These are phyloP conservation scores for Dendrostoma leiphaemia DNA, from an alignment of 2,329 filamentous ascomycete genomes.

Conservation along the genomic window DNA sequence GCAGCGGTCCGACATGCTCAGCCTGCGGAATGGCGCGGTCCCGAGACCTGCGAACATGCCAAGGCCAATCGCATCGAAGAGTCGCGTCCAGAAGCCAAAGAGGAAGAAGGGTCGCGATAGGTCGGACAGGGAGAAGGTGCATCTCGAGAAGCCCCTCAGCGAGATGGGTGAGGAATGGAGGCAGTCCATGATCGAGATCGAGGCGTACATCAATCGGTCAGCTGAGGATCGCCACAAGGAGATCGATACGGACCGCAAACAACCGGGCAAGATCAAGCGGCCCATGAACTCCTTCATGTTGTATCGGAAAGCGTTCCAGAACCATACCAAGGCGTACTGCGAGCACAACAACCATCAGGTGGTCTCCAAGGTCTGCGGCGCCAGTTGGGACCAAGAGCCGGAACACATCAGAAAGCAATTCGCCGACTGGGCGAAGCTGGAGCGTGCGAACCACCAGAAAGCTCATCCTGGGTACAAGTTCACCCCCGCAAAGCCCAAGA, in stretches of 20 bases:
- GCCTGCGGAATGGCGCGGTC: conserved; percentile 34
- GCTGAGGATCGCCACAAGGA: conserved; percentile 65
- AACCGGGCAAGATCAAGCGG: conserved; percentile 75
- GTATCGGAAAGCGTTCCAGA: conserved; percentile 89
- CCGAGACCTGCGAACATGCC: conserved; percentile 15
- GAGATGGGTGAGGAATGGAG: conserved; percentile 61
- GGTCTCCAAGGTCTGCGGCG: conserved; percentile 82
- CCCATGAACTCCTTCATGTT: conserved; percentile 99
- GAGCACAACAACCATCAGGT: conserved; percentile 90
- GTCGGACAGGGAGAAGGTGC: conserved; percentile 37
- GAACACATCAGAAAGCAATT: conserved; percentile 71
- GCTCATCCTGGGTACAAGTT: conserved; percentile 95
- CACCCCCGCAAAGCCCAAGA: conserved; percentile 70
- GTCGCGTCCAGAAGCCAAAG: conserved; percentile 32
- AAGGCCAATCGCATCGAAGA: conserved; percentile 27
- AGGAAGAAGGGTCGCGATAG: conserved; percentile 38
- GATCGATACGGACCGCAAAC: conserved; percentile 60
- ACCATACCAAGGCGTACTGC: conserved; percentile 78
- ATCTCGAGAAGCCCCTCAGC: conserved; percentile 67
- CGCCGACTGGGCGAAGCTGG: conserved; percentile 73
- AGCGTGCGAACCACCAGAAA: conserved; percentile 78
- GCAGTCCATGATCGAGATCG: conserved; percentile 71
- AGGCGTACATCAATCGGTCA: conserved; percentile 72
- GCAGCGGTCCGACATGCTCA: conserved; percentile 33
- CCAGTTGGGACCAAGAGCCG: conserved; percentile 82